phyloP scores from a whole-genome alignment of 2,329 filamentous ascomycete genomes.

The Aspergillus sp. region DNA sequence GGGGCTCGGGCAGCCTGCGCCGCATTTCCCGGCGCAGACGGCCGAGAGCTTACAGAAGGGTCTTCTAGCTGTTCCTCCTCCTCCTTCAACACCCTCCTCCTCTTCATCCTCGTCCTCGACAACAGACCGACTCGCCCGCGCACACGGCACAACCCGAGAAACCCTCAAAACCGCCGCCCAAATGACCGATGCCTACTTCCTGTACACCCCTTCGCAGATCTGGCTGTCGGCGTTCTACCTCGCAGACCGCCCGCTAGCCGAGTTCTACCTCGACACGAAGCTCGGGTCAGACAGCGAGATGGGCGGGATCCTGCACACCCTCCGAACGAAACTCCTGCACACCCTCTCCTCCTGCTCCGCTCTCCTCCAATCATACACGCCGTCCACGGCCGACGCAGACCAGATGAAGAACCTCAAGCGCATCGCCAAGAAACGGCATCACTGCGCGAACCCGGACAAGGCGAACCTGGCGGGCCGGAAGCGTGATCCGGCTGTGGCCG shows the following conservation, averaged over 20 bases:
- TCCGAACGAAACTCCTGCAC: slow-evolving; percentile 29
- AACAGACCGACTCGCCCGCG: slow-evolving; percentile 45
- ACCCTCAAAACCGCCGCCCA: slow-evolving; percentile 70
- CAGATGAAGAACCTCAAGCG: slow-evolving; percentile 35
- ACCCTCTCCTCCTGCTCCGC: slow-evolving; percentile 31
- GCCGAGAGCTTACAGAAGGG: slow-evolving; percentile 21
- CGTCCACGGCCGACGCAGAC: slow-evolving; percentile 27
- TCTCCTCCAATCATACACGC: slow-evolving; percentile 31
- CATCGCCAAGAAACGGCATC: slow-evolving; percentile 42
- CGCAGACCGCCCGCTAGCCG: slow-evolving; percentile 50
- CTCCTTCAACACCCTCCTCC: slow-evolving; percentile 12
- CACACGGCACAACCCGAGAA: slow-evolving; percentile 63
- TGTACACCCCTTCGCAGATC: slow-evolving; percentile 90
- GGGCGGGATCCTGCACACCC: slow-evolving; percentile 17
- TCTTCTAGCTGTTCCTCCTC: slow-evolving; percentile 22
- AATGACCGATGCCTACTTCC: slow-evolving; percentile 92
- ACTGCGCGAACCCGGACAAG: slow-evolving; percentile 42
- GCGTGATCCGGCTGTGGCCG: slow-evolving; percentile 27
- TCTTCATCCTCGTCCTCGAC: slow-evolving; percentile 18
- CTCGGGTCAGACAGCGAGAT: slow-evolving; percentile 19
- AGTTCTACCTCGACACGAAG: slow-evolving; percentile 38
- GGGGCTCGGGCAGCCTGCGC: slow-evolving; percentile 41
- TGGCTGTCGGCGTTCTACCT: slow-evolving; percentile 73
- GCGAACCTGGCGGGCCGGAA: slow-evolving; percentile 35
- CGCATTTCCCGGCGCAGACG: slow-evolving; percentile 21